Percentiles rank a stretch among this genome's conserved stretches.
Conservation (phyloP, 805 yeast genomes). For the Saccharomycopsis capsularis region DNA sequence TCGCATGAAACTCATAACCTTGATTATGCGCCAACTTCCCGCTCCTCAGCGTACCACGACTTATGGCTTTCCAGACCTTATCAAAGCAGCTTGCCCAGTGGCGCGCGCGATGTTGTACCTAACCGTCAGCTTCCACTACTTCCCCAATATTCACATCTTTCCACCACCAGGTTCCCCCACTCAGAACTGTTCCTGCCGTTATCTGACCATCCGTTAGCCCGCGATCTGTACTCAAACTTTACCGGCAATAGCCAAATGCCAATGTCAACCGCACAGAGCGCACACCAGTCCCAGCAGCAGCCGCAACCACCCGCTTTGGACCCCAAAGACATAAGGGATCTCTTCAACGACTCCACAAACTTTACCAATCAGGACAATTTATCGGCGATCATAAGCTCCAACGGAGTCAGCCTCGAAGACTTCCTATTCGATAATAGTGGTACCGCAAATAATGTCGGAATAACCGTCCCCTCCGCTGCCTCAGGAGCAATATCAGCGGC, state of each 20-base stretch:
- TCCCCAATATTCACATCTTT: too few relatives aligned
- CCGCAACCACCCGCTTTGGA: too few relatives aligned
- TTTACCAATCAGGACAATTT: neutral
- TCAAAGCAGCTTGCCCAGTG: neutral
- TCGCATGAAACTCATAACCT: neutral
- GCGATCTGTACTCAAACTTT: too few relatives aligned
- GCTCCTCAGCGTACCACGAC: neutral
- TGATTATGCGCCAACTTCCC: neutral
- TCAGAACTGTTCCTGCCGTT: neutral
- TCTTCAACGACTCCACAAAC: too few relatives aligned
- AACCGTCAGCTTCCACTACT: too few relatives aligned
- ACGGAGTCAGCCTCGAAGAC: constrained; percentile 6
- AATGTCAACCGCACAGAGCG: too few relatives aligned
- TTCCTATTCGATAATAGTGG: constrained; percentile 12
- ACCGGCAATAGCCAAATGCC: too few relatives aligned
- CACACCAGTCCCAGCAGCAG: neutral
- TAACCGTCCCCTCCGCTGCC: neutral
- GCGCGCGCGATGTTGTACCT: neutral
- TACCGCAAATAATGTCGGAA: constrained; percentile 1
- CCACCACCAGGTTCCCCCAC: neutral
- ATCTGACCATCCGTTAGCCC: too few relatives aligned
- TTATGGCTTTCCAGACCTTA: neutral
- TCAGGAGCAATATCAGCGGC: neutral
- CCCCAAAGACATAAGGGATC: too few relatives aligned
- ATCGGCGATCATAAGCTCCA: neutral